Evolutionary conservation across 805 yeast species (phyloP), one percentile per base, ranked within the genome.

Genomic region (Pichia cephalocereana): DNA sequence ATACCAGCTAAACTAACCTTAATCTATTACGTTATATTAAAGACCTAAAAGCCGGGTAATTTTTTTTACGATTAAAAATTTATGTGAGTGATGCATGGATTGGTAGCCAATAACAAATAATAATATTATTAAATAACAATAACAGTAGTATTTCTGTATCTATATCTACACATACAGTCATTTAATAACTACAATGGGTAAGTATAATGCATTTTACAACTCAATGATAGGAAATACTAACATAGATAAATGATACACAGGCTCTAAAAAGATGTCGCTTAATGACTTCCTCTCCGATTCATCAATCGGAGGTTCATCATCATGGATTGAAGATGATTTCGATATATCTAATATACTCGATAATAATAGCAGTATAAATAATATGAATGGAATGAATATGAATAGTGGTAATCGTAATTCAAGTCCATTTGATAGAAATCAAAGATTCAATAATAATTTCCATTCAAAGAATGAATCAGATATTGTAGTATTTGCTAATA

Each of bases 291-390:
- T 69, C 46, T 71, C 69, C 28, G 75, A 71, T 51, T 68, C 70
- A 43, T 58, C 68, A 40, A 57, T 71, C 38, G 74, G 75, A 38
- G 74, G 75, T 8, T 47, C 52, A 28, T 41, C 43, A 8, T 75
- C 80, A 8, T 81, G 87, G 87, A 86, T 85, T 17, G 49, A 48
- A 14, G 86, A 81, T 55, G 86, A 80, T 57, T 77, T 81, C 48
- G 87, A 81, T 58, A 67, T 80, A 64, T 72, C 74, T 40, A 74
- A 83, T 38, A 41, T 19, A 11, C 9, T 19, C 17, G n/a, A 38
- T 11, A 14, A 30, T 8, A 34, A 26, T 28, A 8, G 26, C 28
- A 18, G 12, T 15, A 28, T 4, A 17, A 19, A 10, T 19, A 10
- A 15, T 2, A 28, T 27, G 19, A 27, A 27, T n/a, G 9, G 15